Evolutionary conservation across 495 filamentous ascomycete genomes (phyloP).

Genomic region (Bathelium albidoporum): DNA sequence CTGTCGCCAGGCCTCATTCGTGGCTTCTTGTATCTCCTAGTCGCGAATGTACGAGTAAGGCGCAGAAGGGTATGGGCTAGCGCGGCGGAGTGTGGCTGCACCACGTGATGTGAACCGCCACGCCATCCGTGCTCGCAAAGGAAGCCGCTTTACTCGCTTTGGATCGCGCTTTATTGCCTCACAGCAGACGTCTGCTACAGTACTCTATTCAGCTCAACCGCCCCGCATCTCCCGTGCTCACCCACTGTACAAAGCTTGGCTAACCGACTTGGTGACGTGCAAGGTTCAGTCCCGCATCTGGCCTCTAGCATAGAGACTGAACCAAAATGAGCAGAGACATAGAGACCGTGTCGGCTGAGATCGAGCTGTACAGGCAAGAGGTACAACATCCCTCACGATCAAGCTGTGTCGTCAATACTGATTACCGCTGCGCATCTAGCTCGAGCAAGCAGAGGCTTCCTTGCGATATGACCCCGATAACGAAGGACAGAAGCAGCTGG

Average conservation of each 20-base stretch:
- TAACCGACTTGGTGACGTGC: background rate
- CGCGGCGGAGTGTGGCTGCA: background rate
- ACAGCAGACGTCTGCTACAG: too few species aligned
- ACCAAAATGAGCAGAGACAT: constrained; percentile 48
- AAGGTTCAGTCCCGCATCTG: background rate
- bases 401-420: background rate
- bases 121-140: too few species aligned
- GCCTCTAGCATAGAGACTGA: background rate
- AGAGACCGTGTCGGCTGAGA: constrained; percentile 57
- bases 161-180: too few species aligned
- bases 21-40: constrained; percentile 11
- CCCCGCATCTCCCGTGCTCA: background rate
- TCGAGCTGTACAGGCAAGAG: constrained; percentile 76
- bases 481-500: constrained; percentile 72
- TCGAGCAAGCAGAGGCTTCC: constrained; percentile 66
- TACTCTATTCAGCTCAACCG: background rate
- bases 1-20: background rate
- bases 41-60: too few species aligned
- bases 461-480: constrained; percentile 79
- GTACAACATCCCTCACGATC: constrained; percentile 34
- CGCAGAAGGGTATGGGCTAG: too few species aligned
- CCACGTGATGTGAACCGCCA: background rate
- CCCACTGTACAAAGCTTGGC: too few species aligned
- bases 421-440: constrained; percentile 38
- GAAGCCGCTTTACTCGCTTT: too few species aligned